Base-by-base conservation (phyloP, 1,139 yeast genomes). In the Kluyveromyces sp. region DNA sequence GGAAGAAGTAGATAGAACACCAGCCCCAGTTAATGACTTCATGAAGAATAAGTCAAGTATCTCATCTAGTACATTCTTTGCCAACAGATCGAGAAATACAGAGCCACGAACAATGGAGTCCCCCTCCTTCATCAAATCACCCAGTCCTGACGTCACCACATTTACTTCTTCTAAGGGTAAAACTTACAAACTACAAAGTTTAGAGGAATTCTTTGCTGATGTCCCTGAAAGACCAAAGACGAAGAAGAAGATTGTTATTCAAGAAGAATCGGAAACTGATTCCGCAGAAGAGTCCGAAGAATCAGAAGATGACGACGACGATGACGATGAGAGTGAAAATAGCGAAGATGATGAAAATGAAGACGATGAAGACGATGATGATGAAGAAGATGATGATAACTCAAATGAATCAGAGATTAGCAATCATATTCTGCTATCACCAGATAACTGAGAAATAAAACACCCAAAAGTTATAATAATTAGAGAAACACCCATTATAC, bases 201-300 rank as follows among this genome's bases (percentile, higher is more conserved):
- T 89, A 53, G 96, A 89, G 58, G 96, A 89, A 50, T 88, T 88
- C 62, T 83, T 89, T 58, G 86, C 84, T 25, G 83, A 79, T 43
- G 74, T 73, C 5, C 73, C 70, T 1, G 53, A 55, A 5, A 55
- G 56, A 43, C 52, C 57, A 15, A 49, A 48, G 25, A 48, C 21
- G 2, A 15, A 47, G 53, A 63, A 48, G 61, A 66, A 43, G 56
- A 65, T 62, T 3, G 61, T 62, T 1, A 53, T 58, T n/a, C 64
- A 60, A 27, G 66, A 61, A 37, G 68, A 62, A 34, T 53, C 52
- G 6, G 54, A 54, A 3, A 59, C 55, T 7, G 68, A 60, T 5
- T 36, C 39, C 5, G 47, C 36, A 3, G 43, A 45, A 2, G 57
- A 50, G 2, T 57, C 50, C 3, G 56, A 49, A 3, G 55, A 51